These are phyloP conservation scores for Yamadazyma sp. DNA, from an alignment of 1,139 yeast genomes.

Conservation along the genomic window DNA sequence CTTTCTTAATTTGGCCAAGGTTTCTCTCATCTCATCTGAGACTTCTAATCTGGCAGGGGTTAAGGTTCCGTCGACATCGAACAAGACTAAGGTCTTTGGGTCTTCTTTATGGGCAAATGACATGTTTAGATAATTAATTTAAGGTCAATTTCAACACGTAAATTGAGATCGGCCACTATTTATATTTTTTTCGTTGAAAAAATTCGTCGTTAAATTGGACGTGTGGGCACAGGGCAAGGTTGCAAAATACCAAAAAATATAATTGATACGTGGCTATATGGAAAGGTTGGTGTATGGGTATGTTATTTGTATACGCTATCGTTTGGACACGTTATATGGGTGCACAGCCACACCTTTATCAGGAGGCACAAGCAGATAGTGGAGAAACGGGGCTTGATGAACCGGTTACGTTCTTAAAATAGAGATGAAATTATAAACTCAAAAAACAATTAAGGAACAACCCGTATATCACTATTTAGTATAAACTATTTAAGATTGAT, in stretches of 20 bases:
- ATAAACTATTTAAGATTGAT: slow-evolving; percentile 34
- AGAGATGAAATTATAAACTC: background rate
- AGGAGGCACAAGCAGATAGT: too few relatives aligned
- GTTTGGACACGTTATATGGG: too few relatives aligned
- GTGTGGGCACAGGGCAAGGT: slow-evolving; percentile 7
- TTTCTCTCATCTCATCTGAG: slow-evolving; percentile 76
- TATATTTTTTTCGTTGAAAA: slow-evolving; percentile 3
- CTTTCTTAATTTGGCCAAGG: slow-evolving; percentile 74
- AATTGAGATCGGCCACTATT: slow-evolving; percentile 3
- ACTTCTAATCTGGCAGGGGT: slow-evolving; percentile 92
- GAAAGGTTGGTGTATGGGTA: too few relatives aligned
- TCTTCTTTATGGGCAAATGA: slow-evolving; percentile 54
- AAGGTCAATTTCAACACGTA: background rate
- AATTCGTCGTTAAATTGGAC: background rate
- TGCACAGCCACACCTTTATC: too few relatives aligned
- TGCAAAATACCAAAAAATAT: too few relatives aligned
- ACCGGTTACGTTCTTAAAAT: too few relatives aligned
- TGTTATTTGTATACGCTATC: too few relatives aligned
- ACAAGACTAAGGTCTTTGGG: slow-evolving; percentile 70
- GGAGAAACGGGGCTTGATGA: too few relatives aligned
- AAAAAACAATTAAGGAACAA: background rate
- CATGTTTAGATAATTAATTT: slow-evolving; percentile 27
- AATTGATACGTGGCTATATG: too few relatives aligned
- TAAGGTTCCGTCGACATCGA: slow-evolving; percentile 97
- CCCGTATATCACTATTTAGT: background rate